phyloP scores from a whole-genome alignment of 306 rosid genomes.

The Acacia confusa region DNA sequence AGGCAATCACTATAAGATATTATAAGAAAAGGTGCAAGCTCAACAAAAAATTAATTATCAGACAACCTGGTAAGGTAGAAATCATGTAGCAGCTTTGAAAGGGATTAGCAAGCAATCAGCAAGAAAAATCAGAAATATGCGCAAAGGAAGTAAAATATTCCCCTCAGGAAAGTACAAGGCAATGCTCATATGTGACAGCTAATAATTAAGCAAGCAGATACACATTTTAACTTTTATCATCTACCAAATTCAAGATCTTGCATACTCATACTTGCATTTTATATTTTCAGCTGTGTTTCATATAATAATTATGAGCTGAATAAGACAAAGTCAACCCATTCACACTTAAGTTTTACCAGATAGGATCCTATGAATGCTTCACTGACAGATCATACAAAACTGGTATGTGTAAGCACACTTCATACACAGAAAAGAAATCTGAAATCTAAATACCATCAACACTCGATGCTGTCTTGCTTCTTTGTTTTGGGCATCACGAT shows the following conservation, averaged over 20 bases:
- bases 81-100: background rate
- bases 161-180: background rate
- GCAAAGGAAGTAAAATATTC: background rate
- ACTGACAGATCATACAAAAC: conserved; percentile 6
- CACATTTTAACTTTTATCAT: background rate
- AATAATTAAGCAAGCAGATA: background rate
- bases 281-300: conserved; percentile 15
- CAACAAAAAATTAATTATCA: background rate
- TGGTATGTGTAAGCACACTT: background rate
- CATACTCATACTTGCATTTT: background rate
- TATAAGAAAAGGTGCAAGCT: background rate
- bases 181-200: background rate
- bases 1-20: conserved; percentile 18
- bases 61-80: background rate
- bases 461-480: conserved; percentile 94
- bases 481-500: conserved; percentile 95
- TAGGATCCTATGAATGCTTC: background rate
- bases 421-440: conserved; percentile 6
- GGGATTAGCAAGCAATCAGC: conserved; percentile 8
- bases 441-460: conserved; percentile 55
- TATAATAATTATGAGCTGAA: conserved; percentile 11
- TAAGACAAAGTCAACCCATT: conserved; percentile 6
- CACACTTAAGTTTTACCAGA: conserved; percentile 15
- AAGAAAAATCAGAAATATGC: conserved; percentile 5
- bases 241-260: background rate